These are phyloP conservation scores for Juncus inflexus DNA, from an alignment of 176 grass and related monocot genomes.

Conservation along the genomic window DNA sequence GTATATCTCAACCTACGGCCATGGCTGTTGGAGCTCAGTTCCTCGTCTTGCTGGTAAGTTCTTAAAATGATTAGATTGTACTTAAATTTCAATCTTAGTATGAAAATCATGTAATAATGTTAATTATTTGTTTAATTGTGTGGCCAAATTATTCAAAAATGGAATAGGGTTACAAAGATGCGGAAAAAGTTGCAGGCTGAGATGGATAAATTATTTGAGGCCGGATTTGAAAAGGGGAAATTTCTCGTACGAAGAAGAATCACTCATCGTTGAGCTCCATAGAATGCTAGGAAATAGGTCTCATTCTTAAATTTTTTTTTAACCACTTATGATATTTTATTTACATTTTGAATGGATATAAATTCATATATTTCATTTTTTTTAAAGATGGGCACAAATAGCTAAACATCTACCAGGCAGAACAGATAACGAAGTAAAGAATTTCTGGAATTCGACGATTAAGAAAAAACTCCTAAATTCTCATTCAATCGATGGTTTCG, in stretches of 20 bases:
- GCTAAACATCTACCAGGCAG: constrained; percentile 95
- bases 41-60: constrained; percentile 60
- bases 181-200: constrained; percentile 97
- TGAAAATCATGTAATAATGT: background rate
- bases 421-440: constrained; percentile 99
- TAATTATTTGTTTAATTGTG: background rate
- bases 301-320: too few species aligned
- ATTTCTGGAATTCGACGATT: constrained; percentile 97
- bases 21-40: constrained; percentile 99
- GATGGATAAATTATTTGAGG: constrained; percentile 99
- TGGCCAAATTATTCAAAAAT: constrained; percentile 7
- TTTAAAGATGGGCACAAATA: constrained; percentile 92
- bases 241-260: constrained; percentile 94
- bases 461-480: constrained; percentile 87
- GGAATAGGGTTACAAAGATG: constrained; percentile 78
- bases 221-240: constrained; percentile 97
- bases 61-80: constrained; percentile 4
- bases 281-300: constrained; percentile 90
- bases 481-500: constrained; percentile 23
- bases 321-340: background rate
- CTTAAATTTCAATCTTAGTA: background rate
- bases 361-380: constrained; percentile 2
- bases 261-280: constrained; percentile 96
- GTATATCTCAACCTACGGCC: constrained; percentile 79
- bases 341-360: background rate